phyloP scores from a whole-genome alignment of 1,284 basidiomycete species.

The Ustilago crameri region DNA sequence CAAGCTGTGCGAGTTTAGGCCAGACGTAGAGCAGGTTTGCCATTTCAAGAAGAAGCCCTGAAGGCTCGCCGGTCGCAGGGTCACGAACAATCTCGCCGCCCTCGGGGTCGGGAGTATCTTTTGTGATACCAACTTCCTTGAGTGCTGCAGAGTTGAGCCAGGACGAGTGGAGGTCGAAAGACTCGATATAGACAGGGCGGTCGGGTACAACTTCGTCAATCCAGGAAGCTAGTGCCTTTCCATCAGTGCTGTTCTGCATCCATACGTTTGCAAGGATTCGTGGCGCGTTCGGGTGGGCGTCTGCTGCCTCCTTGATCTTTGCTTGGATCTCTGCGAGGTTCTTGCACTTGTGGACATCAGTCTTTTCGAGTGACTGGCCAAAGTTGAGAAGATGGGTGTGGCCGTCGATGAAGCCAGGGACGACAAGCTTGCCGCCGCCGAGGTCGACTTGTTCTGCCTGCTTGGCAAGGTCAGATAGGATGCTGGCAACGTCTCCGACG shows the following conservation, averaged over 20 bases:
- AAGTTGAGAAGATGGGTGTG: conserved; percentile 49
- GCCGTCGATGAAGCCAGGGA: conserved; percentile 49
- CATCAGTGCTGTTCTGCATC: conserved; percentile 46
- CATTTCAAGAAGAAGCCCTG: conserved; percentile 42
- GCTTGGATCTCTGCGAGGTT: conserved; percentile 38
- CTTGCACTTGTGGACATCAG: conserved; percentile 42
- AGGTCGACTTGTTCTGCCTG: conserved; percentile 28
- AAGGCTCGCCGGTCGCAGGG: conserved; percentile 26
- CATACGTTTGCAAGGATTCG: conserved; percentile 40
- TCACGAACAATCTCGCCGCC: conserved; percentile 46
- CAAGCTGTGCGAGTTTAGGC: conserved; percentile 26
- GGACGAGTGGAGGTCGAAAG: conserved; percentile 42
- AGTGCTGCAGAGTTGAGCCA: conserved; percentile 50
- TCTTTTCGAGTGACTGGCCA: conserved; percentile 47
- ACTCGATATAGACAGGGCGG: conserved; percentile 42
- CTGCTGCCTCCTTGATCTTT: conserved; percentile 34
- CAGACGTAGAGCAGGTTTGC: conserved; percentile 42
- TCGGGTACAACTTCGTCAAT: conserved; percentile 41
- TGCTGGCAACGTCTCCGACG: conserved; percentile 22
- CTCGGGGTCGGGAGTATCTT: conserved; percentile 35
- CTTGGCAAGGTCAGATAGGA: conserved; percentile 6
- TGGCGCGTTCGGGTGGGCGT: conserved; percentile 30
- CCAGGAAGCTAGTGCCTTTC: conserved; percentile 31
- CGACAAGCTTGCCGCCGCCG: conserved; percentile 32
- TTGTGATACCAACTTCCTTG: conserved; percentile 37